These are phyloP conservation scores for Cytospora piceicola DNA, from an alignment of 2,329 filamentous ascomycete species.

Conservation along the genomic window DNA sequence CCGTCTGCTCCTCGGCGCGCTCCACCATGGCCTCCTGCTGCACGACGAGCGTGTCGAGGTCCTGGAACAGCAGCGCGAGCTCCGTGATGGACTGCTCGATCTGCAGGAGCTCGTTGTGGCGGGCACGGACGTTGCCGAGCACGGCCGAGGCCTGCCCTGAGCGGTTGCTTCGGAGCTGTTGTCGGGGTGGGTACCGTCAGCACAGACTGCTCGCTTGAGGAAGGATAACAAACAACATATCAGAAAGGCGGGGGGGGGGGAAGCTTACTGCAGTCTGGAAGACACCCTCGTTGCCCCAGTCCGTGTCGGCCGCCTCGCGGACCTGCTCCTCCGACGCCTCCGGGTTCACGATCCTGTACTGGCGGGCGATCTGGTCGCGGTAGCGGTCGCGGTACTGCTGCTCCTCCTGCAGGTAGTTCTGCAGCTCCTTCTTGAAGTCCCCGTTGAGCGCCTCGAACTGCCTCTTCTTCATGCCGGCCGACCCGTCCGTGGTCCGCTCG, in stretches of 20 bases:
- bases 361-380: conserved; percentile 76
- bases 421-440: conserved; percentile 72
- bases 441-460: conserved; percentile 72
- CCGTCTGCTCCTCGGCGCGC: conserved; percentile 66
- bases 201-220: background rate
- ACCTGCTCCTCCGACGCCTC: conserved; percentile 77
- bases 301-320: conserved; percentile 66
- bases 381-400: conserved; percentile 71
- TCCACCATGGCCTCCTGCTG: conserved; percentile 69
- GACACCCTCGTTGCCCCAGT: conserved; percentile 79
- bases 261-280: conserved; percentile 78
- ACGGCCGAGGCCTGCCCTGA: conserved; percentile 73
- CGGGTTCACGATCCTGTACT: conserved; percentile 82
- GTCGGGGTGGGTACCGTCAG: background rate
- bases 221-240: background rate
- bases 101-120: conserved; percentile 80
- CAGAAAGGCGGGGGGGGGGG: background rate
- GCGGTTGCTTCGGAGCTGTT: conserved; percentile 74
- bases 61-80: conserved; percentile 70
- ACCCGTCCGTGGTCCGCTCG: conserved; percentile 62
- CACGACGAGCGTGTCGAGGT: conserved; percentile 75
- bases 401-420: conserved; percentile 74
- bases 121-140: conserved; percentile 77
- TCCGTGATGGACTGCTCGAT: conserved; percentile 78
- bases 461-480: conserved; percentile 68